Conservation (phyloP, 2,329 filamentous ascomycete species). For the Talaromyces sp. region DNA sequence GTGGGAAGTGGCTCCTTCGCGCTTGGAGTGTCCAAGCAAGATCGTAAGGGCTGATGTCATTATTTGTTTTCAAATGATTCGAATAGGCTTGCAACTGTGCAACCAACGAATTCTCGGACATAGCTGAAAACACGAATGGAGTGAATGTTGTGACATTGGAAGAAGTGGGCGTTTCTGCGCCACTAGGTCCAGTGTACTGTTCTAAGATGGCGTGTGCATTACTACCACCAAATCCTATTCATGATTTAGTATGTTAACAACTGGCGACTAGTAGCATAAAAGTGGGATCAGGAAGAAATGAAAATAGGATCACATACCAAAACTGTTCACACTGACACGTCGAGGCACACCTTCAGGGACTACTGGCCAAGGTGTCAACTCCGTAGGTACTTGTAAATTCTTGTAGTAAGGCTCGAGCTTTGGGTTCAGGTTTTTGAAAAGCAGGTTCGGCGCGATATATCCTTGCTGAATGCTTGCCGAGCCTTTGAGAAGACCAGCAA, state of each 20-base stretch:
- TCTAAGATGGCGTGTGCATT: constrained; percentile 23
- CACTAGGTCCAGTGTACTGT: not conserved
- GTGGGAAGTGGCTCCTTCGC: not conserved
- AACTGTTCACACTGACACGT: too few species aligned
- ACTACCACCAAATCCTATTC: not conserved
- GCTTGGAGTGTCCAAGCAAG: constrained; percentile 53
- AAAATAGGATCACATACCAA: too few species aligned
- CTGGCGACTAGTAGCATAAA: too few species aligned
- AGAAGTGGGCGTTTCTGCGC: not conserved
- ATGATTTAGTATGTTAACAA: constrained; percentile 20
- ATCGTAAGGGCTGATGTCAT: constrained; percentile 48
- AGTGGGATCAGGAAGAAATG: too few species aligned
- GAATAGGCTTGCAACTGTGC: constrained; percentile 1
- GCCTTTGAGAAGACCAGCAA: too few species aligned
- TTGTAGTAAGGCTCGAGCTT: too few species aligned
- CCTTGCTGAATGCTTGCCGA: too few species aligned
- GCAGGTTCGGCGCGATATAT: too few species aligned
- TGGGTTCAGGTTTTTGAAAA: too few species aligned
- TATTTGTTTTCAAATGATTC: constrained; percentile 50
- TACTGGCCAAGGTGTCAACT: too few species aligned
- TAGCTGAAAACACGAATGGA: constrained; percentile 11
- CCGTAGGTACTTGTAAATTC: too few species aligned
- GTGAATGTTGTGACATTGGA: not conserved
- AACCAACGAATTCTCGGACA: not conserved
- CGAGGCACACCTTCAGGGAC: too few species aligned